Evolutionary conservation across 208 protist genomes (phyloP).

Genomic region (Wallacemonas sp.): DNA sequence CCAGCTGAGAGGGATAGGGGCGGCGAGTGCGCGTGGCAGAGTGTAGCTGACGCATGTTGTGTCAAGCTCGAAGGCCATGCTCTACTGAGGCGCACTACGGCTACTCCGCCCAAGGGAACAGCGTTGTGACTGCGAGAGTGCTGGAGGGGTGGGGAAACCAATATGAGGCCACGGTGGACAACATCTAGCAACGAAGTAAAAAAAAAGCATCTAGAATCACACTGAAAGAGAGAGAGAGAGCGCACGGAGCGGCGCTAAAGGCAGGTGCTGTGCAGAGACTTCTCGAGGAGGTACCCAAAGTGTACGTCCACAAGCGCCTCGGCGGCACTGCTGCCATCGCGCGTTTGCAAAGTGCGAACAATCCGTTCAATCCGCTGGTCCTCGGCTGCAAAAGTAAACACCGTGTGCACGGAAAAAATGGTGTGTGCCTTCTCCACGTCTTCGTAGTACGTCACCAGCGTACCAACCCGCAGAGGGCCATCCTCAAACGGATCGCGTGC

Average conservation of each 20-base stretch:
- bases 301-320: constrained; percentile 30
- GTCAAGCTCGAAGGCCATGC: too few relatives aligned
- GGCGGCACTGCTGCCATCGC: constrained; percentile 15
- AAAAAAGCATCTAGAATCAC: neutral
- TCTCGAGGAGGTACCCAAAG: constrained; percentile 22
- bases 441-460: constrained; percentile 44
- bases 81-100: too few relatives aligned
- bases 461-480: constrained; percentile 18
- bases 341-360: constrained; percentile 35
- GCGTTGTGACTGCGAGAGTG: too few relatives aligned
- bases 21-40: too few relatives aligned
- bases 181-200: too few relatives aligned
- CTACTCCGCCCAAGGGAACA: too few relatives aligned
- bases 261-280: neutral
- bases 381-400: constrained; percentile 31
- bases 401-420: constrained; percentile 37
- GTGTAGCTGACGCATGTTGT: too few relatives aligned
- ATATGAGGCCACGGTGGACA: too few relatives aligned
- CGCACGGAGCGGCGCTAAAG: neutral
- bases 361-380: constrained; percentile 26
- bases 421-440: constrained; percentile 18
- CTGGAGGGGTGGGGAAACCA: too few relatives aligned
- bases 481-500: constrained; percentile 14
- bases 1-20: too few relatives aligned
- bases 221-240: neutral